phyloP scores from a whole-genome alignment of 2,329 filamentous ascomycete species.

The Xylariaceae sp. region DNA sequence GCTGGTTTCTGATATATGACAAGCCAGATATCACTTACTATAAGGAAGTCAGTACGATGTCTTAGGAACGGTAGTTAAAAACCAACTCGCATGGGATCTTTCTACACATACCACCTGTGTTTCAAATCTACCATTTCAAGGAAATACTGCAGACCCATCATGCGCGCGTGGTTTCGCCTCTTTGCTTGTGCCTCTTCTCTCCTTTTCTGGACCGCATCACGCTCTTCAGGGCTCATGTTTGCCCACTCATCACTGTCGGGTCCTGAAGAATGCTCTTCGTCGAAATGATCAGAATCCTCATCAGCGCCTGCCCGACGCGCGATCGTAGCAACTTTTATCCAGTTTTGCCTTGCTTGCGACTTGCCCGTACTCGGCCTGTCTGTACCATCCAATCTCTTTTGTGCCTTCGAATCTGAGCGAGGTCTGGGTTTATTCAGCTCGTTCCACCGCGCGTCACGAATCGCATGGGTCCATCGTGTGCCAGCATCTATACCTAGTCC shows the following conservation, averaged over 20 bases:
- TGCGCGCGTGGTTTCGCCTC: constrained; percentile 66
- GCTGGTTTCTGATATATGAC: too few relatives aligned
- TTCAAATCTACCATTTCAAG: constrained; percentile 81
- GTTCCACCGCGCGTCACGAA: constrained; percentile 56
- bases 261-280: constrained; percentile 33
- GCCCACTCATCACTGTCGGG: constrained; percentile 28
- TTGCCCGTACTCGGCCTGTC: constrained; percentile 23
- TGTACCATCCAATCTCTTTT: constrained; percentile 2
- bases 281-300: constrained; percentile 49
- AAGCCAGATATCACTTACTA: too few relatives aligned
- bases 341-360: constrained; percentile 60
- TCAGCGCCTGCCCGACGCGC: constrained; percentile 71
- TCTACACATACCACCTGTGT: constrained; percentile 84
- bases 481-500: constrained; percentile 68
- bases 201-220: constrained; percentile 37
- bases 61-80: too few relatives aligned
- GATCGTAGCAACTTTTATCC: constrained; percentile 71
- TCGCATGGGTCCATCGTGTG: constrained; percentile 68
- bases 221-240: constrained; percentile 36
- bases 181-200: constrained; percentile 51
- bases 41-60: too few relatives aligned
- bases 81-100: too few relatives aligned
- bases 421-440: constrained; percentile 46
- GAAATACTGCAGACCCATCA: constrained; percentile 85
- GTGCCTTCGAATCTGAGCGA: constrained; percentile 23